phyloP scores from a whole-genome alignment of 2,329 filamentous ascomycete genomes.

The Aureobasidium zeae region DNA sequence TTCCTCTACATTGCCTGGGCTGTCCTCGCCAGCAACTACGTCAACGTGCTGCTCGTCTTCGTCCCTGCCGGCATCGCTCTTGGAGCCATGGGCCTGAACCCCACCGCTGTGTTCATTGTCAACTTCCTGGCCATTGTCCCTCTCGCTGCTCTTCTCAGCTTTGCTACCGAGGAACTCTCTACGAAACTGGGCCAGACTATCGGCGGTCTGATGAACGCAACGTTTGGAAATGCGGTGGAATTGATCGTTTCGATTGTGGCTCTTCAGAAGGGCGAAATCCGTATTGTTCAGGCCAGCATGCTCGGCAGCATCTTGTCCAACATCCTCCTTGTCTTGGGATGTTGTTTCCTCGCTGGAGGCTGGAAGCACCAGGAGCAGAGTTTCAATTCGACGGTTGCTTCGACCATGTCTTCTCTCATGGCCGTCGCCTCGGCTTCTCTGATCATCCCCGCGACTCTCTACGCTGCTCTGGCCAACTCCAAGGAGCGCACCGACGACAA shows the following conservation, averaged over 20 bases:
- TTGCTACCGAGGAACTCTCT: conserved; percentile 84
- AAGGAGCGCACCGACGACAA: conserved; percentile 33
- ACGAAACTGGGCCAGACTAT: conserved; percentile 69
- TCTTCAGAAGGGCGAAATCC: conserved; percentile 72
- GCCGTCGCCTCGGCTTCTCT: conserved; percentile 46
- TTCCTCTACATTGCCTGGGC: conserved; percentile 33
- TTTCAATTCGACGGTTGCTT: conserved; percentile 69
- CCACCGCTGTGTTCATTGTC: conserved; percentile 68
- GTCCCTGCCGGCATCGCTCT: conserved; percentile 65
- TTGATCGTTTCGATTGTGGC: conserved; percentile 73
- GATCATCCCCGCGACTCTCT: conserved; percentile 46
- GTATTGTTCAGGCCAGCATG: conserved; percentile 97
- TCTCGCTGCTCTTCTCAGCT: conserved; percentile 75
- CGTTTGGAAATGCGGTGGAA: conserved; percentile 58
- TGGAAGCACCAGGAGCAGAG: conserved; percentile 35
- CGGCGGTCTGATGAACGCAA: conserved; percentile 81
- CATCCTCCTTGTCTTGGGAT: conserved; percentile 62
- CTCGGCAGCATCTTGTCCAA: conserved; percentile 93
- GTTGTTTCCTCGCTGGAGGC: conserved; percentile 45
- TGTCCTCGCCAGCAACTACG: conserved; percentile 44
- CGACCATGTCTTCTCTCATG: conserved; percentile 60
- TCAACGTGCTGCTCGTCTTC: conserved; percentile 63
- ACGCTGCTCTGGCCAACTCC: conserved; percentile 36
- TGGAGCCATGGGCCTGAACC: conserved; percentile 52
- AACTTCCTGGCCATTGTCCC: conserved; percentile 94